Evolutionary conservation across 2,329 filamentous ascomycete genomes (phyloP).

Genomic region (Colletotrichum graminicola): DNA sequence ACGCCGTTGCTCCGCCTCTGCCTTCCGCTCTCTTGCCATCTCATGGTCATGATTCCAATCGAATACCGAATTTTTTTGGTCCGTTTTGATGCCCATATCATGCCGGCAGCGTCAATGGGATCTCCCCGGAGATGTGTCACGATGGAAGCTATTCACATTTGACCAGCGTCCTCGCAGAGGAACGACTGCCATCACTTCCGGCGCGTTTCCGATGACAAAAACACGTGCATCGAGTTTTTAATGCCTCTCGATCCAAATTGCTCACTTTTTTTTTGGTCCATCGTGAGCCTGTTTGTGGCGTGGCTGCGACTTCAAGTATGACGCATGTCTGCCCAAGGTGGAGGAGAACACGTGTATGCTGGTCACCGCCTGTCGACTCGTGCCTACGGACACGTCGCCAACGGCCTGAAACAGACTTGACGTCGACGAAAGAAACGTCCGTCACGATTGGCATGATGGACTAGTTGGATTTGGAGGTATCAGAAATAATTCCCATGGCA

Average conservation of each 20-base stretch:
- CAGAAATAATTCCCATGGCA: too few species aligned
- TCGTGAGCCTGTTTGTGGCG: neutral
- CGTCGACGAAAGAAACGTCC: neutral
- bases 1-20: neutral
- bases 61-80: neutral
- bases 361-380: conserved; percentile 18
- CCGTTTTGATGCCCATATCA: neutral
- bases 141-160: conserved; percentile 38
- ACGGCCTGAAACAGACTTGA: neutral
- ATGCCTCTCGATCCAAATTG: neutral
- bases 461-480: too few species aligned
- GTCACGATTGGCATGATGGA: neutral
- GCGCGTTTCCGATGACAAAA: neutral
- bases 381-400: conserved; percentile 11
- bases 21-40: too few species aligned
- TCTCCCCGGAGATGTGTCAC: too few species aligned
- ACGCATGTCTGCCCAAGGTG: conserved; percentile 40
- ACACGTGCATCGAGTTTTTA: neutral
- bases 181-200: neutral
- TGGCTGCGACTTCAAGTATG: conserved; percentile 7
- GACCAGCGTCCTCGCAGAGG: neutral
- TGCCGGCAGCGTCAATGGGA: neutral
- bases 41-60: too few species aligned
- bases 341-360: conserved; percentile 40
- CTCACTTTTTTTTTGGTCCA: neutral